Evolutionary conservation across 768 basidiomycete genomes (phyloP), one percentile per base, ranked within the genome.

Genomic region (Auriscalpium orientale): DNA sequence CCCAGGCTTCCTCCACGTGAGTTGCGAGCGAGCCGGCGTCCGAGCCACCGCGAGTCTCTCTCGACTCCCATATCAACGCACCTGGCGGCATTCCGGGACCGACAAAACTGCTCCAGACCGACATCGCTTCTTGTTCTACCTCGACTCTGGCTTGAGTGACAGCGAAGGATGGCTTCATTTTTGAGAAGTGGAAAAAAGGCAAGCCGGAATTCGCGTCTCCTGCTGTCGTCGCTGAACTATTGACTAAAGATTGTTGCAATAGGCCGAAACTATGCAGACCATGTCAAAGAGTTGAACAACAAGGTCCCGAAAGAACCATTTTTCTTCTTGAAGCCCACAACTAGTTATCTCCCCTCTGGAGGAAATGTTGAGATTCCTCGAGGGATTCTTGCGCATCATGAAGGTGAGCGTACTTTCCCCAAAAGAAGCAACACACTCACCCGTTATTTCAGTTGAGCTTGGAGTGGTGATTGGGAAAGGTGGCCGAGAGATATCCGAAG

Each of bases 311-410:
- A 85, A 68, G 95, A 98, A 67, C 97, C 97, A 0, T 98, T 99
- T 78, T 95, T 98, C 80, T 99, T 99, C 76, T 74, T 98, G 28
- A 99, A 99, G 72, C 97, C 95, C 8, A 98, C 97, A 5, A 84
- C 87, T 12, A 91, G 88, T 66, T 98, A 95, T 66, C 66, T 98
- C 21, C 65, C 75, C 20, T 82, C 83, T 15, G 90, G 89, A 0
- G 92, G 90, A 1, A 78, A 80, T 37, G 73, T 98, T 18, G 90
- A 98, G 73, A 87, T 98, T 37, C 97, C 97, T 0, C 71, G 67
- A 28, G 95, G 95, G 6, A 79, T 95, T 37, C 64, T 85, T 4
- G 87, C 87, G 20, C 95, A 98, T 63, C 86, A 98, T 67, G 97
- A 98, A 82, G 92, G 95, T 91, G 18, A 10, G 60, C 46, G 11